Evolutionary conservation across 257 asterid genomes (phyloP), one percentile per base, ranked within the genome.

Genomic region (Linaria vulgaris): DNA sequence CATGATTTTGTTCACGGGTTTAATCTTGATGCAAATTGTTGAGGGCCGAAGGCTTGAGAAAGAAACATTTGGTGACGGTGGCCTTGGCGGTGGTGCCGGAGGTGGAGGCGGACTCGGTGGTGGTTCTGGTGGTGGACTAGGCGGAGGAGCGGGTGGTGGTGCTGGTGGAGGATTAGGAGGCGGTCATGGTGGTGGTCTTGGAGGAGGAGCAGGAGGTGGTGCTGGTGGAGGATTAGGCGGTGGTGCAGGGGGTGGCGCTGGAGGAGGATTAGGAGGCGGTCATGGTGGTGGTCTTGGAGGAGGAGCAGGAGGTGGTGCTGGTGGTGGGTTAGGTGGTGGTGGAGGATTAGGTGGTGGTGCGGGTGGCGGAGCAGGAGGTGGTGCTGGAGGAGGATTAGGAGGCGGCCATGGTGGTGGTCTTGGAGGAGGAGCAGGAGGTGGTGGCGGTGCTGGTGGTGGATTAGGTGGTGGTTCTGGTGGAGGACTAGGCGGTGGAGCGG

Each of bases 31-130:
- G 27, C 63, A 57, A 17, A 34, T 57, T 57, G 63, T 19, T 20
- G 47, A 57, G 5, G 63, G 63, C 3, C 37, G 63, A 21, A 57
- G 9, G 22, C 37, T 57, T 57, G 48, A 56, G 45, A 56, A 56
- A 55, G 62, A 16, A 37, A 38, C 49, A 0, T 34, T 57, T 17
- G 63, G 49, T 9, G 54, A 20, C 1, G 54, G 41, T 23, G 61
- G 45, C 13, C 5, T 30, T 27, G 61, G 61, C 5, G 61, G 45
- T 56, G 61, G 66, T 21, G 11, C 9, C 0, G 63, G 63, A 0
- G 13, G 23, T 39, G 63, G 63, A 10, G 17, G 23, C n/a, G 63
- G 63, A 1, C 2, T 4, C 4, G 63, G 63, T 0, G 63, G 31
- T 9, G 63, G 63, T 5, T 10, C 1, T 5, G 45, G 61, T 56